Evolutionary conservation across 2,329 filamentous ascomycete genomes (phyloP).

Genomic region (Bipolaris bicolor): DNA sequence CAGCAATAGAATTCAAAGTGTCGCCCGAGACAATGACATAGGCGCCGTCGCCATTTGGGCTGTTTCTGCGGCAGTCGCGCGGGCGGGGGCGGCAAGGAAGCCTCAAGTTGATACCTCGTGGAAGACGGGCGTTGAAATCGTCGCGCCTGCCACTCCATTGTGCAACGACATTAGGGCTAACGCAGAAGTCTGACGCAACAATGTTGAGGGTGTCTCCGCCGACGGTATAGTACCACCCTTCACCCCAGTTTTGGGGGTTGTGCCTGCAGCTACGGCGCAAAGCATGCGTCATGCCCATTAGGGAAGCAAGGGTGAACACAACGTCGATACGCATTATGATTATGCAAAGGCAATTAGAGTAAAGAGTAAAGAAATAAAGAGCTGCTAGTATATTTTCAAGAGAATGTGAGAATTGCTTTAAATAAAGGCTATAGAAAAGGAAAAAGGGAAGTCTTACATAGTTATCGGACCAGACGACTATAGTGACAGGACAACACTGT

Average conservation of each 20-base stretch:
- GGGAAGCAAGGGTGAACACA: background rate
- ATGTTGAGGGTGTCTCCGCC: background rate
- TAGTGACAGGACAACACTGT: too few species aligned
- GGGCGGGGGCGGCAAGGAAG: background rate
- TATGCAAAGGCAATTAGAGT: background rate
- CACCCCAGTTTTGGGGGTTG: background rate
- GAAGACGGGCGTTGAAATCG: background rate
- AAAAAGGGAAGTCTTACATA: too few species aligned
- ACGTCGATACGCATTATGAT: background rate
- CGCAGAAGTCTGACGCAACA: background rate
- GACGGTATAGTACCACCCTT: background rate
- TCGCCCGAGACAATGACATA: background rate
- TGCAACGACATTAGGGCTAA: background rate
- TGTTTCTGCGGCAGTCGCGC: background rate
- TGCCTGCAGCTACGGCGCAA: background rate
- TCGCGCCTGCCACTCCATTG: background rate
- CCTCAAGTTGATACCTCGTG: background rate
- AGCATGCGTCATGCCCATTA: background rate
- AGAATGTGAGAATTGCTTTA: too few species aligned
- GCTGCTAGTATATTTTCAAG: background rate
- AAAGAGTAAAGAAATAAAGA: background rate
- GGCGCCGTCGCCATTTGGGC: background rate
- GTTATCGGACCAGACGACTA: too few species aligned
- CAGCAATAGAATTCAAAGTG: background rate
- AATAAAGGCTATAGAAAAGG: too few species aligned